Conservation (phyloP, 129 eudicot species). For the Lactuca saligna region DNA sequence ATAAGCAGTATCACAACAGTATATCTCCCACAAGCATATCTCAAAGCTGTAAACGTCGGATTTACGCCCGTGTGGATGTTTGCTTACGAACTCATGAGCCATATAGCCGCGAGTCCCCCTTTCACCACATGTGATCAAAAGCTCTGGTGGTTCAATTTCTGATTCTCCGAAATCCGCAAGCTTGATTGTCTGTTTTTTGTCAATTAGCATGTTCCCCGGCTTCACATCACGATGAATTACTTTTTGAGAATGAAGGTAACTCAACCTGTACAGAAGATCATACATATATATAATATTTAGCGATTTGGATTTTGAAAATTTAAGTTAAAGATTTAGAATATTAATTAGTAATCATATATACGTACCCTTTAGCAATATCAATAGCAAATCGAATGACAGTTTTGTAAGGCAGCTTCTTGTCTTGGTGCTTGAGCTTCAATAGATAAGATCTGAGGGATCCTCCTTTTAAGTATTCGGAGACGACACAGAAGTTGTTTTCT, state of each 20-base stretch:
- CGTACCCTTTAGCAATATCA: slow-evolving; percentile 78
- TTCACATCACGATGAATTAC: slow-evolving; percentile 80
- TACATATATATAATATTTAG: neutral
- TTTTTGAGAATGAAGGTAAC: slow-evolving; percentile 60
- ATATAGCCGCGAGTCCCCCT: slow-evolving; percentile 77
- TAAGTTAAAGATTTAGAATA: neutral
- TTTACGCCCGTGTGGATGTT: slow-evolving; percentile 59
- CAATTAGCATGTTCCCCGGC: slow-evolving; percentile 71
- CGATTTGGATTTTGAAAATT: neutral
- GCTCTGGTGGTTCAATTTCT: slow-evolving; percentile 70
- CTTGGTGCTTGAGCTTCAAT: slow-evolving; percentile 24
- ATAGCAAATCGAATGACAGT: slow-evolving; percentile 67
- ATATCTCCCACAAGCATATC: slow-evolving; percentile 80
- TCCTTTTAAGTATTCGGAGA: slow-evolving; percentile 63
- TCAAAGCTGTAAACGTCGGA: slow-evolving; percentile 83
- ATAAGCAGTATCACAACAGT: slow-evolving; percentile 80
- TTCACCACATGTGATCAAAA: slow-evolving; percentile 66
- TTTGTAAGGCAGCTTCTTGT: slow-evolving; percentile 59
- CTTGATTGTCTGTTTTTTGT: slow-evolving; percentile 46
- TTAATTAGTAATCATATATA: too few relatives aligned
- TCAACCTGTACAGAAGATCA: slow-evolving; percentile 40
- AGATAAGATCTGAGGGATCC: slow-evolving; percentile 58
- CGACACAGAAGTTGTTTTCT: slow-evolving; percentile 50
- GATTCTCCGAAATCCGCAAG: slow-evolving; percentile 85
- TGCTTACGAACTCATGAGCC: slow-evolving; percentile 58